Evolutionary conservation across 768 basidiomycete genomes (phyloP), one percentile per base, ranked within the genome.

Genomic region (Termitomyces sp.): DNA sequence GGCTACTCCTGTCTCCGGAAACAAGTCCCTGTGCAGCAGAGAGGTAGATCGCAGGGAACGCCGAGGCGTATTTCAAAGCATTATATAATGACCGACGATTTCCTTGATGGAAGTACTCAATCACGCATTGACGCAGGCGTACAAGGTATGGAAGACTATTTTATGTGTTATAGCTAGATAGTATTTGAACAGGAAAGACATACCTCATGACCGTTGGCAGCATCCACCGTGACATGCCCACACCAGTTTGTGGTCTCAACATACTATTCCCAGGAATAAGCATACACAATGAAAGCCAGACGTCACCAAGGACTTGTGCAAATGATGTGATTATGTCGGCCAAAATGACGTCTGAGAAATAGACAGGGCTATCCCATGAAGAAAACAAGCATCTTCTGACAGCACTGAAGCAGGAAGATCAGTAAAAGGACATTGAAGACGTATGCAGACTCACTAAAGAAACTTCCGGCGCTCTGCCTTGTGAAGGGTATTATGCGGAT

Each of bases 251-350:
- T 44, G 84, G 78, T 18, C 75, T 70, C 20, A 91, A 72, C 42
- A 95, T 76, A 62, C 87, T 90, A 46, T 90, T 88, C 37, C 91
- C 88, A 12, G 88, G 87, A 61, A 91, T 79, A n/a, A 98, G 78
- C 86, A 95, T 94, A 67, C 81, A 86, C 18, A 87, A 64, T 5
- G 92, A 93, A 44, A 98, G 75, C 92, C 92, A 98, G 42, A 94
- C 74, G 66, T 98, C 97, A 13, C 96, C 96, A 20, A 98, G 76
- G 41, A 99, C 94, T 75, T 97, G 98, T 36, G 97, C 95, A 66
- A 92, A 96, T 2, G 95, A 98, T 2, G 97, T 99, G 66, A 95
- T 82, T 59, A 98, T 84, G 78, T 98, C 97, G 58, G 96, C 95
- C 58, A 96, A 85, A 44, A 98, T 83, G 24, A 99, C 85, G 69